Base-by-base conservation (phyloP, 1,284 basidiomycete genomes). In the Fomitopsis schrenkii region DNA sequence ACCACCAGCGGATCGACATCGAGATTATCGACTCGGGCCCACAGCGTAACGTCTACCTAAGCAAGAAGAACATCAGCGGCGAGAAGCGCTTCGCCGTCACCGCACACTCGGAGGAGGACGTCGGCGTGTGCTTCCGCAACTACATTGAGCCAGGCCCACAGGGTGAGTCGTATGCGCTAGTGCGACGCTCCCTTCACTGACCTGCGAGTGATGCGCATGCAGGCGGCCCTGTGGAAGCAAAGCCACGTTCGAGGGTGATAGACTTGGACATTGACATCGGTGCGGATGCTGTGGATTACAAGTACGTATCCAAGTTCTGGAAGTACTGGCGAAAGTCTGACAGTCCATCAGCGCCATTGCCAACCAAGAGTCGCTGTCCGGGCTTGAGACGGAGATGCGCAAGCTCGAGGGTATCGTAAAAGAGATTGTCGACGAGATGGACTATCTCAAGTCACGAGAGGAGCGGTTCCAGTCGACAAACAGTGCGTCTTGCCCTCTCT, bases 241-340 rank as follows among this genome's bases (percentile, higher is more conserved):
- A 76, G 22, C 82, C 83, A 61, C 78, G 84, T 61, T 77, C 80
- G 38, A 83, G 93, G 38, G 83, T 90, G 26, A 78, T 99, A 65
- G 97, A 99, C 79, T 79, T 99, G 59, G 97, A 99, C 72, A 88
- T 98, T 46, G 97, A 99, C 72, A 97, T 99, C 75, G 97, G 97
- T 53, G 96, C 97, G 19, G 97, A 99, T 70, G 97, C 97, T 0
- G 90, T 98, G 45, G 97, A 99, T 77, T 99, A 99, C 83, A 98
- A 98, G 94, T 95, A 72, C 68, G 88, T 76, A 30, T 6, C 19
- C 5, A 40, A 10, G 35, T 41, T n/a, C 26, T 22, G 17, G 55
- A 45, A 14, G 26, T 10, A 28, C 22, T 28, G 45, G 12, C 19
- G 19, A 7, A 22, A 7, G 14, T 17, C 28, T 50, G 48, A 50